Percentiles rank a stretch among this genome's conserved stretches.
phyloP scores from a whole-genome alignment of 1,284 basidiomycete species.

The Ustilago xerochloae region DNA sequence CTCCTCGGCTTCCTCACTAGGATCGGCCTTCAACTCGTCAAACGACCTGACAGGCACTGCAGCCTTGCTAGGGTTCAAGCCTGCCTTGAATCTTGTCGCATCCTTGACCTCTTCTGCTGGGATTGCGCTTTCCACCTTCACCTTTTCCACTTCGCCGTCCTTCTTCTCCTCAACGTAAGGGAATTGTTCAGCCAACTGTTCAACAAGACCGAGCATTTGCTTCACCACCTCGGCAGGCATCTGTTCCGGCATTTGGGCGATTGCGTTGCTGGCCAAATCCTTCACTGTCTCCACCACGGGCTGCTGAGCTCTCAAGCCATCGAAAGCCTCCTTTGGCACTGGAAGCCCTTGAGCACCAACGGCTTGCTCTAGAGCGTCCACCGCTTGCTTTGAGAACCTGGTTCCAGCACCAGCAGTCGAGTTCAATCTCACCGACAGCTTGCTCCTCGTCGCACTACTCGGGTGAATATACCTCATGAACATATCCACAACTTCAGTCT shows the following conservation, averaged over 20 bases:
- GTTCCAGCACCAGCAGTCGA: conserved; percentile 71
- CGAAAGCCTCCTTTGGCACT: conserved; percentile 73
- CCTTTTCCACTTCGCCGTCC: conserved; percentile 72
- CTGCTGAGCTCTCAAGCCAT: conserved; percentile 71
- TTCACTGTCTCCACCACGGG: conserved; percentile 69
- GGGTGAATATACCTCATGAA: conserved; percentile 78
- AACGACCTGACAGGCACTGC: conserved; percentile 68
- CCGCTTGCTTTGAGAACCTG: conserved; percentile 77
- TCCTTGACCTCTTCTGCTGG: conserved; percentile 75
- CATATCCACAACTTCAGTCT: conserved; percentile 81
- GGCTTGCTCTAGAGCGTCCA: conserved; percentile 75
- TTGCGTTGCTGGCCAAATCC: conserved; percentile 46
- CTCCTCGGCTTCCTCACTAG: conserved; percentile 33
- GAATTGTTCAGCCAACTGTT: conserved; percentile 74
- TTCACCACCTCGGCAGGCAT: conserved; percentile 71
- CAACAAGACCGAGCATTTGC: conserved; percentile 73
- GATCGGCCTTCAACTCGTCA: conserved; percentile 41
- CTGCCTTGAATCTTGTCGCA: conserved; percentile 78
- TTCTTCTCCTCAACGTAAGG: conserved; percentile 69
- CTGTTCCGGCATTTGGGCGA: conserved; percentile 66
- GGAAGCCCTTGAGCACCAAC: conserved; percentile 73
- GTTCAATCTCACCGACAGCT: conserved; percentile 56
- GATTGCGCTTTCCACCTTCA: conserved; percentile 68
- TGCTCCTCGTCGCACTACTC: conserved; percentile 49
- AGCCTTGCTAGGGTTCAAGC: conserved; percentile 71